A percentile compares a stretch with the other conserved stretches of the same genome.
These are phyloP conservation scores for Aquilaria agallochum DNA, from an alignment of 441 rosid genomes.

Conservation along the genomic window DNA sequence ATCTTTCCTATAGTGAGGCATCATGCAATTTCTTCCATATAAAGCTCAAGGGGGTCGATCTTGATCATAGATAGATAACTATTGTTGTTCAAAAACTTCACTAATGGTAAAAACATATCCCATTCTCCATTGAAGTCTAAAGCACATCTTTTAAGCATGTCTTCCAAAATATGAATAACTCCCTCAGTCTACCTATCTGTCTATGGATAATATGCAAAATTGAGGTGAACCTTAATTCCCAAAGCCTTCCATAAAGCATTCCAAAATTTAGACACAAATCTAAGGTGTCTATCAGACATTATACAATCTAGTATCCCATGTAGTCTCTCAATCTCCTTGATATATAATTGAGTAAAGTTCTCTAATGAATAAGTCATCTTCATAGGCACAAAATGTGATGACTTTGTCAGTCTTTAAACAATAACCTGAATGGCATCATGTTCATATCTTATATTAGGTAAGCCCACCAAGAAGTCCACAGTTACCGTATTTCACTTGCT, in stretches of 20 bases:
- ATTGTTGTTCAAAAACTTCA: too few species aligned
- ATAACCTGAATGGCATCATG: not conserved
- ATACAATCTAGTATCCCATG: not conserved
- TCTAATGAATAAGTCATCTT: not conserved
- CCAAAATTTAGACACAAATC: constrained; percentile 4
- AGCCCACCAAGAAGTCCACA: not conserved
- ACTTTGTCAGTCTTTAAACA: not conserved
- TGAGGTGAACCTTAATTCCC: not conserved
- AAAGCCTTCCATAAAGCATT: not conserved
- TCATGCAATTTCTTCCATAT: not conserved
- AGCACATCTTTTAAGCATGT: not conserved
- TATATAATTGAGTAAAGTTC: not conserved
- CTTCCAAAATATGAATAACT: not conserved
- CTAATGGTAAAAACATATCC: too few species aligned
- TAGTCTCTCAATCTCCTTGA: not conserved
- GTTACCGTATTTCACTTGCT: not conserved
- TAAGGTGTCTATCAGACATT: not conserved
- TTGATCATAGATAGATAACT: too few species aligned
- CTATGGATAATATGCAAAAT: not conserved
- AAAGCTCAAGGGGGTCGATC: too few species aligned
- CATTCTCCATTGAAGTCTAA: too few species aligned
- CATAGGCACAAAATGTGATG: not conserved
- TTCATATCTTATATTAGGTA: not conserved
- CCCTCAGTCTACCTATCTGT: not conserved
- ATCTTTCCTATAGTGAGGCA: not conserved